phyloP scores from a whole-genome alignment of 805 yeast genomes.

The Starmerella stigmatis region DNA sequence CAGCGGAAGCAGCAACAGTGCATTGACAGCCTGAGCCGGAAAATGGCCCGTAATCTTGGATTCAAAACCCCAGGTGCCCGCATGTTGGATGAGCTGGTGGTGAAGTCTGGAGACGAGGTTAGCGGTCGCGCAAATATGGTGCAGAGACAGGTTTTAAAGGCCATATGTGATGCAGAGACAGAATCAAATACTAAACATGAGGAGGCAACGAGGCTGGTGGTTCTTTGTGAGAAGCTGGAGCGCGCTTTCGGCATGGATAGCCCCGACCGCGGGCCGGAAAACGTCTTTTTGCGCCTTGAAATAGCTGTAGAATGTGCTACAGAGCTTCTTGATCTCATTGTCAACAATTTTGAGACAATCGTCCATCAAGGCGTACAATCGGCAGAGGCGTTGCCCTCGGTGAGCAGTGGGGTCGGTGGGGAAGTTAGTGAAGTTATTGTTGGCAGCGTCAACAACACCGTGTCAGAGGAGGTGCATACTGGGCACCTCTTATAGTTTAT shows the following conservation, averaged over 20 bases:
- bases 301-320: neutral
- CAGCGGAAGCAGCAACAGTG: slow-evolving; percentile 2
- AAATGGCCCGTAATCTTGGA: neutral
- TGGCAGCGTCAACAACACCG: too few species aligned
- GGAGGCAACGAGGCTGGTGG: neutral
- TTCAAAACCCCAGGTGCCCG: neutral
- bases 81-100: neutral
- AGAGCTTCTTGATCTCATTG: neutral
- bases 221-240: slow-evolving; percentile 2
- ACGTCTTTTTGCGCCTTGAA: neutral
- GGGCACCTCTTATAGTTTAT: too few species aligned
- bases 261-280: neutral
- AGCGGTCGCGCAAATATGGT: too few species aligned
- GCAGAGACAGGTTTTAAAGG: neutral
- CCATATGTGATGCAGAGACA: neutral
- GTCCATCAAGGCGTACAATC: neutral
- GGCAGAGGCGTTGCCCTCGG: too few species aligned
- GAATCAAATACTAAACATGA: neutral
- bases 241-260: neutral
- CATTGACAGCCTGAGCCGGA: neutral
- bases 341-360: neutral
- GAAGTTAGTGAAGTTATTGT: too few species aligned
- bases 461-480: too few species aligned
- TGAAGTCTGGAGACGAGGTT: too few species aligned
- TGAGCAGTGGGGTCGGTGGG: too few species aligned